Evolutionary conservation across 1,284 basidiomycete genomes (phyloP), one percentile per base, ranked within the genome.

Genomic region (Pascua guehoae): DNA sequence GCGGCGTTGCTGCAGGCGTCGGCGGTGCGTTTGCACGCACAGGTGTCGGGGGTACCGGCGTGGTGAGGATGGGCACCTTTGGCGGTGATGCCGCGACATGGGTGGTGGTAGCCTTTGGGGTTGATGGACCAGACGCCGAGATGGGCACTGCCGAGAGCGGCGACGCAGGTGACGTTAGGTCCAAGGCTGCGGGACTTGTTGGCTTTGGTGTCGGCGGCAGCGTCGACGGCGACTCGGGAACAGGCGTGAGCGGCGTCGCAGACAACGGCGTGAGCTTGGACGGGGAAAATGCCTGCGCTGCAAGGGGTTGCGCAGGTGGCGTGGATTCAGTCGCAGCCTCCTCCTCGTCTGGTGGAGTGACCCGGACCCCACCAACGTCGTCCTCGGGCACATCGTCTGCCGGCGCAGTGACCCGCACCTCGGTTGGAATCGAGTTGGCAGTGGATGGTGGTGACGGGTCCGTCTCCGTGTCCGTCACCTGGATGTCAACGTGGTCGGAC

Each of bases 31-130:
- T 43, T 3, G 41, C 41, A 15, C 15, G 15, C 10, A 39, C 38
- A 38, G 47, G 47, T 9, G 47, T 49, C 0, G 38, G 38, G 1
- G 47, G 38, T 12, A 49, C 47, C 18, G 43, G 36, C 8, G 53
- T 56, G 15, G 61, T 59, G 15, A 43, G 43, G 14, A 39, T 18
- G 24, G 24, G 24, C 24, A 32, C 24, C 24, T 32, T 32, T 32
- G 24, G 24, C 7, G 24, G 24, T 32, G 24, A 32, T 32, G 24
- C 24, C 24, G 24, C 24, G 24, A 32, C 24, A 32, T 32, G 24
- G 7, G 24, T 32, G 7, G 24, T 32, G 24, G 24, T 32, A 32
- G 24, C 24, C 24, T 32, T 32, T 32, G 24, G 24, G 24, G 24
- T 32, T 32, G 24, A 32, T 3, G 24, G 24, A 7, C 24, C 24